Conservation (phyloP, 1,284 basidiomycete genomes). For the Agroathelia rolfsii region DNA sequence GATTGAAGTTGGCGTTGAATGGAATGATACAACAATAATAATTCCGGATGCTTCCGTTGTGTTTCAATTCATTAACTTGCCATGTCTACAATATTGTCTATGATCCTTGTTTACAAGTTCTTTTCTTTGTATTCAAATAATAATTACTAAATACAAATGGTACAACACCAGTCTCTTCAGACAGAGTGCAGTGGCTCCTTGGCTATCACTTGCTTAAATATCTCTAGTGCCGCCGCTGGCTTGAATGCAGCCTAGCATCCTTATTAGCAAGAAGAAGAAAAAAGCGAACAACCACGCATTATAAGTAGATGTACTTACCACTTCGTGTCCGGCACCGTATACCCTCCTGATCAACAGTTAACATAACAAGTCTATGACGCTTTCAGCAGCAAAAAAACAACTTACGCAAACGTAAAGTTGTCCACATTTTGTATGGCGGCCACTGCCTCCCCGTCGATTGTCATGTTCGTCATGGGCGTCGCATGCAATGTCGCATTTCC, state of each 20-base stretch:
- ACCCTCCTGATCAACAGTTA: constrained; percentile 29
- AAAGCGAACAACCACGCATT: not conserved
- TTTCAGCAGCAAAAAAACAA: constrained; percentile 9
- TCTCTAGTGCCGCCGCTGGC: constrained; percentile 42
- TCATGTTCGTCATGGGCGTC: constrained; percentile 49
- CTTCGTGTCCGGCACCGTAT: constrained; percentile 46
- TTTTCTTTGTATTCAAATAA: too few species aligned
- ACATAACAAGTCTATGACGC: not conserved
- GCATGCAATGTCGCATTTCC: constrained; percentile 37
- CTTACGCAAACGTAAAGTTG: constrained; percentile 54
- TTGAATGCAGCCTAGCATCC: constrained; percentile 44
- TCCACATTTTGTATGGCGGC: constrained; percentile 54
- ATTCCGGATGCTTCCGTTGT: too few species aligned
- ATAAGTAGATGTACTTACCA: constrained; percentile 29
- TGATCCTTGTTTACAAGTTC: too few species aligned
- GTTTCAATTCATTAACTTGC: too few species aligned
- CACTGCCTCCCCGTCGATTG: constrained; percentile 36
- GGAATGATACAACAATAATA: too few species aligned
- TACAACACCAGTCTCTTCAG: constrained; percentile 17
- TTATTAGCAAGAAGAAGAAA: constrained; percentile 6
- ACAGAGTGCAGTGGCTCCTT: constrained; percentile 47
- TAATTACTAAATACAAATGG: too few species aligned
- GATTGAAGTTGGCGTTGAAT: too few species aligned
- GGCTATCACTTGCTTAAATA: constrained; percentile 44
- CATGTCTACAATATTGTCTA: too few species aligned